Base-by-base conservation (phyloP, 768 basidiomycete genomes). In the Phaeolepiota aurea region DNA sequence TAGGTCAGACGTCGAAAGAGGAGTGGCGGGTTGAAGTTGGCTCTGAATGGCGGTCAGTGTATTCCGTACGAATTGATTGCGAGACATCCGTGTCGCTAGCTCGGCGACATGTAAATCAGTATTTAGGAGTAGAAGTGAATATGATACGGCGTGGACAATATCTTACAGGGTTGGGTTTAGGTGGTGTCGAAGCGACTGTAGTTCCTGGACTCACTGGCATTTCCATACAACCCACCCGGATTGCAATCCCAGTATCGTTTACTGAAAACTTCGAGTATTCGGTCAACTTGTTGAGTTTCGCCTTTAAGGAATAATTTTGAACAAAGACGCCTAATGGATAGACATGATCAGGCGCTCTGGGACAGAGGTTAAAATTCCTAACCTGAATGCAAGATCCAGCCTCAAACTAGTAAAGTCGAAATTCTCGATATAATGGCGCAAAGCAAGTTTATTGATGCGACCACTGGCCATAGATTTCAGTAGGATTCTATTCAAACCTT, bases 101-200 rank as follows among this genome's bases (percentile, higher is more conserved):
- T 97, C 93, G 21, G 93, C 96, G 38, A 99, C 84, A 59, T 99
- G 94, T 22, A 99, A 74, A 58, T 99, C 96, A 19, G 96, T 99
- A 64, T 99, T 99, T 38, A 98, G 75, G 21, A 98, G 72, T 0
- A 99, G 66, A 28, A 99, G 73, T 2, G 93, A 96, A 53, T 94
- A 98, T 1, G 89, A 74, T 36, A 93, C 86, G 2, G 90, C 87
- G 50, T 99, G 96, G n/a, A 98, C 87, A 46, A 97, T 78, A 48
- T 87, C 93, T 88, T 50, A n/a, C n/a, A n/a, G n/a, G n/a, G n/a
- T n/a, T n/a, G n/a, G n/a, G n/a, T n/a, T n/a, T n/a, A n/a, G n/a
- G n/a, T n/a, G n/a, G n/a, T n/a, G n/a, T n/a, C n/a, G n/a, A n/a
- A n/a, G n/a, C n/a, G n/a, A n/a, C n/a, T n/a, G n/a, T n/a, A n/a